A percentile compares a stretch with the other conserved stretches of the same genome.
phyloP scores from a whole-genome alignment of 257 asterid genomes.

The Catharanthus roseus region DNA sequence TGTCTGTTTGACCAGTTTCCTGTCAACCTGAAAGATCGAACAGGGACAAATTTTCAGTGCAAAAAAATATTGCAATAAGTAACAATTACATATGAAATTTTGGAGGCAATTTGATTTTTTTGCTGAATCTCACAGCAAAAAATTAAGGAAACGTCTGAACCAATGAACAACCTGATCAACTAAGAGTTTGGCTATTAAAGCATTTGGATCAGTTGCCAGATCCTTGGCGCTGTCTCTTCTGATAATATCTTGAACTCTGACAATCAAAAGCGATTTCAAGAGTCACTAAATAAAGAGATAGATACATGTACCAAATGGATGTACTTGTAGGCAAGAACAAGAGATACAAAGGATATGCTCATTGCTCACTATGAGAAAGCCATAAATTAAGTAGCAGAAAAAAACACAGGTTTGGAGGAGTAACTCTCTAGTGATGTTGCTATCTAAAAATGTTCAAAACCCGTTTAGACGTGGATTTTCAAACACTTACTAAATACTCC shows the following conservation, averaged over 20 bases:
- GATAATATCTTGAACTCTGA: conserved; percentile 80
- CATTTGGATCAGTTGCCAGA: conserved; percentile 60
- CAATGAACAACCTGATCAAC: conserved; percentile 61
- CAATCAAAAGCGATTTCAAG: conserved; percentile 18
- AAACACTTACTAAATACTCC: background rate
- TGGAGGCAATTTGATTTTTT: background rate
- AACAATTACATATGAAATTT: background rate
- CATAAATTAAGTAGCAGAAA: conserved; percentile 1
- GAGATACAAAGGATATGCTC: background rate
- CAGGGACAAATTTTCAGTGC: conserved; percentile 21
- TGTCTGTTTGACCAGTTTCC: conserved; percentile 92
- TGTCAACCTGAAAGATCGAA: conserved; percentile 65
- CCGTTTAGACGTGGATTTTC: background rate
- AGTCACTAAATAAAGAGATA: background rate
- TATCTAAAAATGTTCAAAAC: too few relatives aligned
- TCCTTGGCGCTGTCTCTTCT: conserved; percentile 71
- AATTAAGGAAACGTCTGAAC: conserved; percentile 2
- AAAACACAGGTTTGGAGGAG: background rate
- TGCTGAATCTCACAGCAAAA: background rate
- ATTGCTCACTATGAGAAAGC: background rate
- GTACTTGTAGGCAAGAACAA: background rate
- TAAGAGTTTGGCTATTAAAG: conserved; percentile 70
- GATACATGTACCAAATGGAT: background rate
- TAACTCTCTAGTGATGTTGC: background rate
- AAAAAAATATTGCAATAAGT: background rate